phyloP scores from a whole-genome alignment of 306 rosid genomes.

The Lagenaria siceraria region DNA sequence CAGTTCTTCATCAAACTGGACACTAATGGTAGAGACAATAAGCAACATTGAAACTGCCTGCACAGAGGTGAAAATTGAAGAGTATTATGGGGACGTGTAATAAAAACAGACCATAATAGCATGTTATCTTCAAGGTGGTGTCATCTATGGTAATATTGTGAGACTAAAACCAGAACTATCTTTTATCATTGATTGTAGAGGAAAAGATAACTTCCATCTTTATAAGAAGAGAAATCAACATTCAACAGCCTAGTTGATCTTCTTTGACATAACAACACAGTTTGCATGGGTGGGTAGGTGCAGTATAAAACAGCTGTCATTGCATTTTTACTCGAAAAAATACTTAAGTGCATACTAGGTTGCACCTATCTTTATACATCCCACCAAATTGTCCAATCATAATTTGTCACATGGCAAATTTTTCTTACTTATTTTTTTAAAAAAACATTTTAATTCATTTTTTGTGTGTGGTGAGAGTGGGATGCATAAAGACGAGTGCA shows the following conservation, averaged over 20 bases:
- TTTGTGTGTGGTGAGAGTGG: too few species aligned
- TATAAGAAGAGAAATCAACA: background rate
- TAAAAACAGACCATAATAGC: background rate
- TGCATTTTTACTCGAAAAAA: background rate
- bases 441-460: too few species aligned
- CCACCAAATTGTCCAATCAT: too few species aligned
- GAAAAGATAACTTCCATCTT: background rate
- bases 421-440: too few species aligned
- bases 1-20: conserved; percentile 51
- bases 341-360: too few species aligned
- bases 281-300: background rate
- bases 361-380: too few species aligned
- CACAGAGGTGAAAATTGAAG: conserved; percentile 8
- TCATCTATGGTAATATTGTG: background rate
- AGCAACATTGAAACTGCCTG: conserved; percentile 76
- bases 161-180: background rate
- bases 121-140: background rate
- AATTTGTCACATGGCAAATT: too few species aligned
- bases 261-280: background rate
- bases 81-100: background rate
- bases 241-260: background rate
- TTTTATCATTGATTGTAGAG: background rate
- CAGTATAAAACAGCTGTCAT: background rate
- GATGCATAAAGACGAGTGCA: too few species aligned
- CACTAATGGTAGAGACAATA: conserved; percentile 36